Conservation (phyloP, 257 asterid genomes). For the Coffea canephora region DNA sequence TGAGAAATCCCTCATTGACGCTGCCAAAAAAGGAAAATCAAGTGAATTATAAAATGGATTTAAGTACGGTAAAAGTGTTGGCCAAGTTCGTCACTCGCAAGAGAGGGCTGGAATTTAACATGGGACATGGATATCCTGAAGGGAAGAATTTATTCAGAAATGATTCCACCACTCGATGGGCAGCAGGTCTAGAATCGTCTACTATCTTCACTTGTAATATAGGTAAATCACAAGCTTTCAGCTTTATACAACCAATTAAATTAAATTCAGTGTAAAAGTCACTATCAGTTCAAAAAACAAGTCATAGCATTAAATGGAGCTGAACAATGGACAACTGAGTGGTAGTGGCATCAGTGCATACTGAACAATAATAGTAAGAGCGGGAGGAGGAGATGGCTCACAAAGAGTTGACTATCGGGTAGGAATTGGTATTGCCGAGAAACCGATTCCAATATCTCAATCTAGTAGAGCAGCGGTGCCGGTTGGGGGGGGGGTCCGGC, state of each 20-base stretch:
- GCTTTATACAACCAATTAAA: too few relatives aligned
- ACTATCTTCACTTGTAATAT: too few relatives aligned
- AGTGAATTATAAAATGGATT: too few relatives aligned
- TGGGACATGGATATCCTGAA: slow-evolving; percentile 77
- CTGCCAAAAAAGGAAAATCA: slow-evolving; percentile 45
- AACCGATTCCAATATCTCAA: slow-evolving; percentile 71
- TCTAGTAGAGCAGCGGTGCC: slow-evolving; percentile 62
- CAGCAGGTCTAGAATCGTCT: too few relatives aligned
- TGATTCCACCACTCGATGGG: slow-evolving; percentile 58
- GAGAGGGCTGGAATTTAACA: background rate
- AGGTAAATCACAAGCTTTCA: too few relatives aligned
- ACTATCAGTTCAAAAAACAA: too few relatives aligned
- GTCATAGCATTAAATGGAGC: too few relatives aligned
- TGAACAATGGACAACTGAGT: too few relatives aligned
- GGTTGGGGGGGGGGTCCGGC: slow-evolving; percentile 22
- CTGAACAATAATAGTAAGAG: too few relatives aligned
- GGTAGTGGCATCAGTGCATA: too few relatives aligned
- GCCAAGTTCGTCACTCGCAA: background rate
- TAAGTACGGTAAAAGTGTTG: background rate
- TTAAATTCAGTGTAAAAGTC: too few relatives aligned
- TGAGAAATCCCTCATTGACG: slow-evolving; percentile 89
- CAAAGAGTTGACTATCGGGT: slow-evolving; percentile 71
- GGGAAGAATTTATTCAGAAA: slow-evolving; percentile 85
- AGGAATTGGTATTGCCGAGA: slow-evolving; percentile 70
- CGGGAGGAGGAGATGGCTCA: slow-evolving; percentile 41